Evolutionary conservation across 1,284 basidiomycete genomes (phyloP), one percentile per base, ranked within the genome.

Genomic region (Trametes versicolor): DNA sequence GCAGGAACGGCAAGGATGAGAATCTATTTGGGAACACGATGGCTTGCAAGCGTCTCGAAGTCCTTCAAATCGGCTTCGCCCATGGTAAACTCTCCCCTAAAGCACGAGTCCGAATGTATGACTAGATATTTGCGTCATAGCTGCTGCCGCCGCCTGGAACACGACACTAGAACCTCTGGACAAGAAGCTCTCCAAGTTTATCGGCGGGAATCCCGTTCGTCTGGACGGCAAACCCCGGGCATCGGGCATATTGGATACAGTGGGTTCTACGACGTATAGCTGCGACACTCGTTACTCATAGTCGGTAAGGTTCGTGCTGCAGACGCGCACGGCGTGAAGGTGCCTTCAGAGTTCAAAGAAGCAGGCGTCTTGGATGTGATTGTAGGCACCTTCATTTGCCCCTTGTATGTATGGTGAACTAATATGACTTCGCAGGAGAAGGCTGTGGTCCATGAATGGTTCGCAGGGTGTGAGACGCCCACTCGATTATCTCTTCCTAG

Each of bases 201-300:
- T 92, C 32, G 83, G 85, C n/a, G 91, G 89, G 0, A 86, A 85
- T 47, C 87, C 90, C 3, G 79, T 94, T 13, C 85, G 92, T 19
- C 78, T 95, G 4, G 92, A 95, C 67, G 92, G 92, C 0, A 88
- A 86, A 70, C 93, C 93, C 4, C 80, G 92, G 64, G 88, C 91
- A 7, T 92, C 89, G 19, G 93, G 93, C 6, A 83, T 95, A n/a
- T 78, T 95, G 68, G 93, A 95, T 74, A 94, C 93, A 0, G 88
- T 90, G 64, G 53, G 84, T 71, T 39, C 8, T 10, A 17, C 36
- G 2, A 5, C 19, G 21, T 17, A n/a, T 8, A 8, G 17, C 43
- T 21, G 54, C 25, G 23, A 51, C 10, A 39, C 13, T 36, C 47
- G 48, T 25, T 25, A 9, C 36, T 50, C 12, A 57, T 19, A 0